These are phyloP conservation scores for Pseudonitzschia multiseries DNA, from an alignment of 108 stramenopile species.

Conservation along the genomic window DNA sequence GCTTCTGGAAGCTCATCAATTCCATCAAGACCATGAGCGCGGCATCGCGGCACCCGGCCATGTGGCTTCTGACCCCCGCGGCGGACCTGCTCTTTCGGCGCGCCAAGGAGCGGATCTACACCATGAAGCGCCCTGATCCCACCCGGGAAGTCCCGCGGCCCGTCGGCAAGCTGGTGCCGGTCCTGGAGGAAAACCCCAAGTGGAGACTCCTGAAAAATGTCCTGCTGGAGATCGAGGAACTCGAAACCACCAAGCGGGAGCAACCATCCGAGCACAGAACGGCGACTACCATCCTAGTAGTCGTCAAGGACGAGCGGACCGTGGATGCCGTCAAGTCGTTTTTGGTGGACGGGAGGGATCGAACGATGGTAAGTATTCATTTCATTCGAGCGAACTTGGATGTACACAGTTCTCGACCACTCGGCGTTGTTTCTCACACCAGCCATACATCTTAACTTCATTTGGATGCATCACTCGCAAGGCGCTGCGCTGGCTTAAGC, in stretches of 20 bases:
- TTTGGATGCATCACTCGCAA: not conserved
- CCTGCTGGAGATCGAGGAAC: conserved; percentile 77
- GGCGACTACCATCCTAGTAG: conserved; percentile 65
- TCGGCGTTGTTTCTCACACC: not conserved
- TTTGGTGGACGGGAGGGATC: conserved; percentile 56
- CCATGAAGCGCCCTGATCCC: conserved; percentile 39
- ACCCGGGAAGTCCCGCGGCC: conserved; percentile 47
- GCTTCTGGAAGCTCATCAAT: conserved; percentile 83
- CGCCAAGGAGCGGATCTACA: conserved; percentile 91
- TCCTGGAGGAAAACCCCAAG: conserved; percentile 94
- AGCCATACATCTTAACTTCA: not conserved
- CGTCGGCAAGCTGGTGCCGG: conserved; percentile 52
- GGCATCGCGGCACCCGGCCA: conserved; percentile 61
- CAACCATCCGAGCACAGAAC: not conserved
- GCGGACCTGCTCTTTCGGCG: conserved; percentile 87
- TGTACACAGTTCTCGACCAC: too few relatives aligned
- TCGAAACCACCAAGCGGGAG: conserved; percentile 21
- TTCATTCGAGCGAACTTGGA: too few relatives aligned
- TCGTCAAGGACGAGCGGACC: conserved; percentile 90
- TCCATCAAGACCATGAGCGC: conserved; percentile 72
- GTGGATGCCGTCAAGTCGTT: conserved; percentile 66
- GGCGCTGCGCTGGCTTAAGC: conserved; percentile 56
- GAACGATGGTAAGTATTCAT: conserved; percentile 43
- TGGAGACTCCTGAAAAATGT: conserved; percentile 83
- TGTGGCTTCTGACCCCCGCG: conserved; percentile 88